These are phyloP conservation scores for Pythium insidiosum DNA, from an alignment of 352 stramenopile species.

Conservation along the genomic window DNA sequence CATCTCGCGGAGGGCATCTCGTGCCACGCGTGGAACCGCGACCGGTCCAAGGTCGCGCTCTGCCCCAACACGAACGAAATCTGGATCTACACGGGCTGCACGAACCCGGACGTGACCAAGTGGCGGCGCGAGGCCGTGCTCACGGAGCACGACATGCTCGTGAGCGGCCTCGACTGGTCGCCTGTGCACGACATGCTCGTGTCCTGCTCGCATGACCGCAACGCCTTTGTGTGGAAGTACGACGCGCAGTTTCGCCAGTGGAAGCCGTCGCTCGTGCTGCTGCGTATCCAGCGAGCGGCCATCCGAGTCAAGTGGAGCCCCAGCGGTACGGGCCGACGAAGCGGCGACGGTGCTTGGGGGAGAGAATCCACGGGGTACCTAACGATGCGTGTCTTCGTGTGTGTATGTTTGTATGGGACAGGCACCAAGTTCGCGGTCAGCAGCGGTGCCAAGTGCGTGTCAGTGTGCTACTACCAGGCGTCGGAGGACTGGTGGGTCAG, in stretches of 20 bases:
- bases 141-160: constrained; percentile 91
- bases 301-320: constrained; percentile 93
- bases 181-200: constrained; percentile 91
- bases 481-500: constrained; percentile 93
- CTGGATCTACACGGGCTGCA: constrained; percentile 88
- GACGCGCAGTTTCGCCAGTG: constrained; percentile 79
- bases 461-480: constrained; percentile 90
- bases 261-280: constrained; percentile 89
- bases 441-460: constrained; percentile 90
- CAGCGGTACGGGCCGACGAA: constrained; percentile 48
- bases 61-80: constrained; percentile 91
- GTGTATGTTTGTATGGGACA: constrained; percentile 15
- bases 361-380: neutral
- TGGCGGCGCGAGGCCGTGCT: constrained; percentile 84
- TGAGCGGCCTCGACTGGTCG: constrained; percentile 90
- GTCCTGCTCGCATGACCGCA: constrained; percentile 92
- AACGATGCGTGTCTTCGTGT: no score
- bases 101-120: constrained; percentile 58
- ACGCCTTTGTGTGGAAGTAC: constrained; percentile 94
- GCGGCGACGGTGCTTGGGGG: neutral
- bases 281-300: constrained; percentile 88
- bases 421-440: constrained; percentile 92
- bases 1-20: constrained; percentile 80
- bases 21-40: constrained; percentile 90
- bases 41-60: constrained; percentile 86